Evolutionary conservation across 306 rosid species (phyloP), one percentile per base, ranked within the genome.

Genomic region (Castanopsis chinensis): DNA sequence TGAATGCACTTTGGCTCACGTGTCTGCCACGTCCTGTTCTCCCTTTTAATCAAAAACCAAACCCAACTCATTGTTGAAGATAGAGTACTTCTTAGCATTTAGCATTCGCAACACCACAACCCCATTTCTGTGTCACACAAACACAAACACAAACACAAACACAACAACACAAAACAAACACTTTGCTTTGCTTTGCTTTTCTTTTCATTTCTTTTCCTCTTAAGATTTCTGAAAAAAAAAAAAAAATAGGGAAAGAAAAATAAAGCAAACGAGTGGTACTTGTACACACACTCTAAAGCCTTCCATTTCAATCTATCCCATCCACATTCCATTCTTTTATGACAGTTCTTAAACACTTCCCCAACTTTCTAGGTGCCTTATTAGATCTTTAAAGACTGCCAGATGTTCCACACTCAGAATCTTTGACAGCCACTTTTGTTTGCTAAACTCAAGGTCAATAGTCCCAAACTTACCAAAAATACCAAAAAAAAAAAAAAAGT

Each of bases 401-500:
- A 79, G 83, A 77, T 75, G 79, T 58, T 73, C 77, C 78, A 7
- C 30, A 51, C 41, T 28, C 75, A 84, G 91, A 82, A 87, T 90
- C 92, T 90, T 89, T 85, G 81, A 80, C 86, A 77, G 83, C 90
- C 85, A 79, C 85, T 88, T 73, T 64, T 60, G 70, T 82, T 89
- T 71, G 79, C 90, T 85, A 79, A 91, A 85, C 87, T 88, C 95
- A 79, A 93, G 88, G 81, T 85, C 76, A 33, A 78, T 86, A 81
- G 76, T 76, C 82, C 71, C 74, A 69, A 53, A 41, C 83, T 83
- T 80, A n/a, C 86, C 89, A 68, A 77, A 84, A 80, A 65, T 41
- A n/a, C 45, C 45, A 41, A 41, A 41, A 41, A 45, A 71, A 33
- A 33, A 64, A 74, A 73, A 56, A 27, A 8, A 21, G 71, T 17